Conservation (phyloP, 371 early-diverging fungal species). For the Quaeritorhiza haematococci region DNA sequence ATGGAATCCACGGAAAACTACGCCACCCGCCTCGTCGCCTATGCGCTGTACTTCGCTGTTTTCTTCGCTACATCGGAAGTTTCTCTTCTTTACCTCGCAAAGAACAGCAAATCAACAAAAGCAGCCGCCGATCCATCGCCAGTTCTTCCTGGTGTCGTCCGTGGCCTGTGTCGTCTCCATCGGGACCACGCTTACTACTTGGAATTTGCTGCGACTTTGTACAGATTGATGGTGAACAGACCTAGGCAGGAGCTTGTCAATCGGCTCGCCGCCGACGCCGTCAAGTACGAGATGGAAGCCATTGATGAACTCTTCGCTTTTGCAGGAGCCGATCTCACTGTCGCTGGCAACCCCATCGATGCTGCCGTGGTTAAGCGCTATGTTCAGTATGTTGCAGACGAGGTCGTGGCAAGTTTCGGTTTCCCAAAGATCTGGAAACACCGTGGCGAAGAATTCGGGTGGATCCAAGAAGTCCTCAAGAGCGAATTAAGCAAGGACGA, state of each 20-base stretch:
- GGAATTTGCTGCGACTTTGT: background rate
- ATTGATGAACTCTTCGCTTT: constrained; percentile 22
- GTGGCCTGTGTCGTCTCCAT: background rate
- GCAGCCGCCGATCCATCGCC: background rate
- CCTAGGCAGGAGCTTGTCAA: constrained; percentile 16
- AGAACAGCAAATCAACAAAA: background rate
- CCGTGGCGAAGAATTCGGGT: too few species aligned
- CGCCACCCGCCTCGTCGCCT: constrained; percentile 21
- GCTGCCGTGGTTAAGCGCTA: constrained; percentile 1
- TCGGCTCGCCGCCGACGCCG: constrained; percentile 16
- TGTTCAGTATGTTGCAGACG: background rate
- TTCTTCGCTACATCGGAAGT: constrained; percentile 11
- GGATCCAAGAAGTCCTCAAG: too few species aligned
- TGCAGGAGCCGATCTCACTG: constrained; percentile 9
- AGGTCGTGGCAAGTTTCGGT: too few species aligned
- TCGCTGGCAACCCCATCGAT: background rate
- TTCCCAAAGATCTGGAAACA: too few species aligned
- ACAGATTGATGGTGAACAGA: background rate
- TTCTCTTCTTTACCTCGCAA: constrained; percentile 19
- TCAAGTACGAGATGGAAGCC: constrained; percentile 18
- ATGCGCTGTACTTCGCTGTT: constrained; percentile 18
- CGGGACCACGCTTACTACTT: background rate
- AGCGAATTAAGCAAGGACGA: too few species aligned
- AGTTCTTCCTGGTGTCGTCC: background rate
- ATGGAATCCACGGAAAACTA: constrained; percentile 22